Percentiles rank a stretch among this genome's conserved stretches.
Evolutionary conservation across 2,329 filamentous ascomycete genomes (phyloP).

Genomic region (Pseudogymnoascus sp.): DNA sequence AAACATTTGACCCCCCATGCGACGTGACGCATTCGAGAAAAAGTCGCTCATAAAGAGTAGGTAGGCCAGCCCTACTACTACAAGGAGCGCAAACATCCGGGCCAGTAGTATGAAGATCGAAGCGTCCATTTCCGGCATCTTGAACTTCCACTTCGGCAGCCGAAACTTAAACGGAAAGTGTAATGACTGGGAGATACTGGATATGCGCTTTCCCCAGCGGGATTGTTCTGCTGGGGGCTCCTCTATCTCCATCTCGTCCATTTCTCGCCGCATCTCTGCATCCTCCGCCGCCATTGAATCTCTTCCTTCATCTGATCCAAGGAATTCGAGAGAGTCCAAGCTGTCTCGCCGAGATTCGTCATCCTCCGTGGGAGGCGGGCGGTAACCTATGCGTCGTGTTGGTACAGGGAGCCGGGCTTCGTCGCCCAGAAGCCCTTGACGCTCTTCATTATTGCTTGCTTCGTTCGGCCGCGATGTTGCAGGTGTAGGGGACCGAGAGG

Average conservation of each 20-base stretch:
- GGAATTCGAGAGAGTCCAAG: constrained; percentile 35
- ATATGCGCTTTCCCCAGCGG: constrained; percentile 33
- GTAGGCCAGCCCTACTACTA: constrained; percentile 75
- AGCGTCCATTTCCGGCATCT: constrained; percentile 27
- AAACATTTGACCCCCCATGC: constrained; percentile 65
- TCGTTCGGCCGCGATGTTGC: constrained; percentile 56
- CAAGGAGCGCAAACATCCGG: constrained; percentile 65
- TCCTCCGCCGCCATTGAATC: constrained; percentile 46
- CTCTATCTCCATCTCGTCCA: constrained; percentile 84
- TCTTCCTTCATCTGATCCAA: constrained; percentile 49
- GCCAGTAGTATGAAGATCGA: constrained; percentile 57
- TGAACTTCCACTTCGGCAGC: constrained; percentile 24
- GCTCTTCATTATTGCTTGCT: constrained; percentile 65
- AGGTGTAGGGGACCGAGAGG: constrained; percentile 54
- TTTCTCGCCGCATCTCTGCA: constrained; percentile 67
- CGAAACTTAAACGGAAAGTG: constrained; percentile 27
- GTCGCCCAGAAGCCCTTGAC: constrained; percentile 65
- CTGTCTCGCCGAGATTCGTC: constrained; percentile 47
- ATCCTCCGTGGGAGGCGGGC: constrained; percentile 76
- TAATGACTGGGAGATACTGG: constrained; percentile 26
- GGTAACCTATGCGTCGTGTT: constrained; percentile 56
- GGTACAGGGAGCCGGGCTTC: constrained; percentile 35
- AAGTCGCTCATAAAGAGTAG: constrained; percentile 80
- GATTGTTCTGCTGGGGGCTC: constrained; percentile 52
- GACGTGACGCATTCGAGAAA: constrained; percentile 59